phyloP scores from a whole-genome alignment of 345 rosid species.

The Acer saccharum region DNA sequence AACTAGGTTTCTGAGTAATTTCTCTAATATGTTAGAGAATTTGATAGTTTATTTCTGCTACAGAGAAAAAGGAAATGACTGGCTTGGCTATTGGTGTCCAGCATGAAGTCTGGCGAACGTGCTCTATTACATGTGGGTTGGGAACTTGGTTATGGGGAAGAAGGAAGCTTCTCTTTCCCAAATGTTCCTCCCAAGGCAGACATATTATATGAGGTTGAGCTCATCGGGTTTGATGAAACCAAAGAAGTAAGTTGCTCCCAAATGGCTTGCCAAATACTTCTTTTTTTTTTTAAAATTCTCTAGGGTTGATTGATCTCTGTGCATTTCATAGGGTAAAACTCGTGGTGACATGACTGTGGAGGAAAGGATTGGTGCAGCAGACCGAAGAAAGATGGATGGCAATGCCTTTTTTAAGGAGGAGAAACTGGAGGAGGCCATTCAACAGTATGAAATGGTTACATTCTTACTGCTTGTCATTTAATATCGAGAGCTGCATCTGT shows the following conservation, averaged over 20 bases:
- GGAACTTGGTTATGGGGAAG: slow-evolving; percentile 95
- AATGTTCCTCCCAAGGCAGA: slow-evolving; percentile 95
- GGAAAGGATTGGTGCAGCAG: slow-evolving; percentile 94
- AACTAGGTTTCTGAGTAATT: background rate
- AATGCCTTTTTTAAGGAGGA: slow-evolving; percentile 76
- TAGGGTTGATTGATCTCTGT: slow-evolving; percentile 1
- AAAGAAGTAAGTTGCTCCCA: slow-evolving; percentile 67
- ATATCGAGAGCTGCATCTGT: background rate
- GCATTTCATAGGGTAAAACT: slow-evolving; percentile 72
- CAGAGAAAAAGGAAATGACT: slow-evolving; percentile 90
- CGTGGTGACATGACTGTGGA: slow-evolving; percentile 97
- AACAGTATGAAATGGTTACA: slow-evolving; percentile 95
- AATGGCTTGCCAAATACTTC: background rate
- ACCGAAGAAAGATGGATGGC: slow-evolving; percentile 92
- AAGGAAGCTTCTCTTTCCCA: slow-evolving; percentile 94
- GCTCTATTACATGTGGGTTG: slow-evolving; percentile 79
- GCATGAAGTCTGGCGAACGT: slow-evolving; percentile 92
- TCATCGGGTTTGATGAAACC: slow-evolving; percentile 95
- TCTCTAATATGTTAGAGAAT: background rate
- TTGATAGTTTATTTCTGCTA: slow-evolving; percentile 20
- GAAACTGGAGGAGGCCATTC: slow-evolving; percentile 93
- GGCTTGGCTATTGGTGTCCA: slow-evolving; percentile 86
- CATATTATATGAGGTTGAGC: slow-evolving; percentile 83
- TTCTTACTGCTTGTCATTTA: slow-evolving; percentile 20
- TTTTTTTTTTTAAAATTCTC: background rate